A percentile compares a stretch with the other conserved stretches of the same genome.
These are phyloP conservation scores for Hypocreales sp. DNA, from an alignment of 2,329 filamentous ascomycete genomes.

Conservation along the genomic window DNA sequence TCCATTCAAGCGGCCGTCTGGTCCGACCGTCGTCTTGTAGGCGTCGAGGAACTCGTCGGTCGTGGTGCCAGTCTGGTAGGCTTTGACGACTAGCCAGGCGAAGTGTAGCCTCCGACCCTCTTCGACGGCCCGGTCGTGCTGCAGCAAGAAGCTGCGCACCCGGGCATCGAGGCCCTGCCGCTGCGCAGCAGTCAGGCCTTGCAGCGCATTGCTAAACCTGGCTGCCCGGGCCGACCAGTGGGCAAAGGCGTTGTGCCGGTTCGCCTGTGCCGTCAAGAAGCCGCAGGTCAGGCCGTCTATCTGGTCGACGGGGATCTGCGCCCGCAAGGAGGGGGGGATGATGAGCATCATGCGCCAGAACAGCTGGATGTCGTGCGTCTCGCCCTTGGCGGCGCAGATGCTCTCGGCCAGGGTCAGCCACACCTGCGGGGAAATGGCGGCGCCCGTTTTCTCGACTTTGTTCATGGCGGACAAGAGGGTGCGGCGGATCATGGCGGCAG, in stretches of 20 bases:
- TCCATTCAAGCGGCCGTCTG: conserved; percentile 1
- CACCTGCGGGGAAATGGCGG: conserved; percentile 3
- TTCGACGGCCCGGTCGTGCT: conserved; percentile 3
- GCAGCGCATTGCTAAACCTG: conserved; percentile 6
- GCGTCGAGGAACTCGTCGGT: conserved; percentile 5
- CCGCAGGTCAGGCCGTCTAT: conserved; percentile 4
- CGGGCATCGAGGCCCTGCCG: conserved; percentile 3
- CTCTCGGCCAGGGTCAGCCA: conserved; percentile 6
- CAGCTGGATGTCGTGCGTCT: conserved; percentile 6
- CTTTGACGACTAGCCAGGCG: conserved; percentile 9
- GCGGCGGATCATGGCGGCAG: conserved; percentile 7
- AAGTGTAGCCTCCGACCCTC: conserved; percentile 4
- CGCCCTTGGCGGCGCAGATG: conserved; percentile 3
- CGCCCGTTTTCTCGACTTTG: conserved; percentile 2
- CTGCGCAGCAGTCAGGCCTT: conserved; percentile 3
- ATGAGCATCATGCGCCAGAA: conserved; percentile 6
- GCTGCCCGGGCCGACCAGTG: conserved; percentile 6
- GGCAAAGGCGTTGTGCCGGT: conserved; percentile 4
- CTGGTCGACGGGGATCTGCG: conserved; percentile 3
- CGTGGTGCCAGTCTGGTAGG: conserved; percentile 4
- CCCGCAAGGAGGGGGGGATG: conserved; percentile 6
- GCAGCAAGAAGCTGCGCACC: conserved; percentile 4
- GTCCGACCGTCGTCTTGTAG: conserved; percentile 2
- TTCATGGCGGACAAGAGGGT: conserved; percentile 6
- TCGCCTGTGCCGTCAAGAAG: conserved; percentile 7